Base-by-base conservation (phyloP, 768 basidiomycete species). In the Lactifluus echinatus region DNA sequence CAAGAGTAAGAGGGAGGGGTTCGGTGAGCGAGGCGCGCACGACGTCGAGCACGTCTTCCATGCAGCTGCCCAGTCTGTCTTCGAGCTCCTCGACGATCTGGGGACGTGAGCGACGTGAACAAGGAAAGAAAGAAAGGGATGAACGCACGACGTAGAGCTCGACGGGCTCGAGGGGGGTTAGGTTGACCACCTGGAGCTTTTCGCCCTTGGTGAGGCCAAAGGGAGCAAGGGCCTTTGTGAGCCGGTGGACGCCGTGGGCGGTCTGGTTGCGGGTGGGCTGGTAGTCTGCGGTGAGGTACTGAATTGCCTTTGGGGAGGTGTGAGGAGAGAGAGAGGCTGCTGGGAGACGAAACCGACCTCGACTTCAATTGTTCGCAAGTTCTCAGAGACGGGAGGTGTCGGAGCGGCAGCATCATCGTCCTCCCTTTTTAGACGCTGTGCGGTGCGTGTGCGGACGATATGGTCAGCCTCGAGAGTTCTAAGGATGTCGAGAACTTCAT, bases 71-170 rank as follows among this genome's bases (percentile, higher is more conserved):
- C 4, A 93, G 78, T 43, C 93, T 80, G 62, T 89, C 86, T 69
- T 93, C 90, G 2, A 92, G 72, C 69, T 97, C 93, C 71, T 97
- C 94, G 8, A 97, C 81, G 53, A 95, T 87, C 93, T 96, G 52
- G n/a, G n/a, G n/a, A n/a, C n/a, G n/a, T n/a, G n/a, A n/a, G n/a
- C n/a, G n/a, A n/a, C n/a, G n/a, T n/a, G n/a, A n/a, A n/a, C n/a
- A 24, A 21, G 43, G 14, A 4, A 24, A 6, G 11, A 19, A 28
- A 40, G 15, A 19, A n/a, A n/a, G n/a, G n/a, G n/a, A n/a, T n/a
- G n/a, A 28, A 79, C 90, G 45, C 62, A 94, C 93, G 55, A 90
- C 87, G 66, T 96, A 94, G 24, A 96, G 81, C 68, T 93, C 90
- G 24, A 95, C 90, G 0, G 83, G 75, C 46, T 83, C 77, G 7